Evolutionary conservation across 176 grass and related monocot genomes (phyloP), one percentile per base, ranked within the genome.

Genomic region (Zea luxurians): DNA sequence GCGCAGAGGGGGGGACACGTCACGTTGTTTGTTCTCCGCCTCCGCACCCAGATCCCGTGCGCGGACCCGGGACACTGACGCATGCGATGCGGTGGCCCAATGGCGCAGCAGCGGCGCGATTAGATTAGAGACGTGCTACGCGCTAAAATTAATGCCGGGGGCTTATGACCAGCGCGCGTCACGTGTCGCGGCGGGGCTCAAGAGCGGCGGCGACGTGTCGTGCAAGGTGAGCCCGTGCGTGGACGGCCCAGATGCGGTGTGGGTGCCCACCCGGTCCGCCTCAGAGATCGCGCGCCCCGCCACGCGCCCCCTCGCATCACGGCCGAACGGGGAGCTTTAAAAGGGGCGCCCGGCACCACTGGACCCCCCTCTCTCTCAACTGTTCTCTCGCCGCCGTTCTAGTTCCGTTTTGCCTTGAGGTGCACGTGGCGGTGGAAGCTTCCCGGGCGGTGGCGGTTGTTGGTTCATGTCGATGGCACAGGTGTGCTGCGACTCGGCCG

Each of bases 381-480:
- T 62, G 21, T 75, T 49, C 81, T 5, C 4, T 4, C 16, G n/a
- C 53, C 2, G 4, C 13, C 17, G 46, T 38, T 0, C 4, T 8
- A 2, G 8, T 16, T 37, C 17, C 4, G 12, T 2, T 5, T 38
- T 27, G 74, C 21, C 21, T 49, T 11, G 13, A 7, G n/a, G 72
- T 35, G 60, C 7, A 5, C 7, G 60, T 21, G 2, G 73, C 1
- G 8, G 42, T 4, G 43, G 42, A 2, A 12, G 44, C 5, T 42
- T 7, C 13, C 49, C 13, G 16, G 6, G 13, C 3, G 17, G 1
- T 5, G 12, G 13, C 0, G n/a, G 4, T 1, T 9, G 15, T n/a
- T 27, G 57, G 69, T 88, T 75, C 27, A 84, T 88, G 86, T 84
- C 86, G 70, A 88, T 88, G 76, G 81, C 70, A 64, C 76, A 88